phyloP scores from a whole-genome alignment of 1,284 basidiomycete genomes.

The Irpex sp. region DNA sequence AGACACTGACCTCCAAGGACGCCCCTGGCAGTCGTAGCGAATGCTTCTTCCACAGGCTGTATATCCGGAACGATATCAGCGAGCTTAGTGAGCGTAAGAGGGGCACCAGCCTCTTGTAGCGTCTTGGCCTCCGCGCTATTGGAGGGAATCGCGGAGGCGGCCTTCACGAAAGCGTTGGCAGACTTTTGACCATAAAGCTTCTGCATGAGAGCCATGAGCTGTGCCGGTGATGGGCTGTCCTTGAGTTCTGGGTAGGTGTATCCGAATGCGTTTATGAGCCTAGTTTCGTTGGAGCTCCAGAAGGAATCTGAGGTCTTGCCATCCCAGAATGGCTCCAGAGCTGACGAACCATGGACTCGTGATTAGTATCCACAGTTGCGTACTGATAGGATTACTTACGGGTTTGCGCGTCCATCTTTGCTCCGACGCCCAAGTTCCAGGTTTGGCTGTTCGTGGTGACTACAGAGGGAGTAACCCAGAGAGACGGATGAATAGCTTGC shows the following conservation, averaged over 20 bases:
- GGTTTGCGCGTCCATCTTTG: background rate
- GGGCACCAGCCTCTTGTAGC: background rate
- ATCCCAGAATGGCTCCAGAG: constrained; percentile 30
- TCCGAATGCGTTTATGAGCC: constrained; percentile 23
- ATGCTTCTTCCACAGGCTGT: background rate
- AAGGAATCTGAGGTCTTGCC: constrained; percentile 20
- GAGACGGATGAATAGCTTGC: background rate
- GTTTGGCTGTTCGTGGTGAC: background rate
- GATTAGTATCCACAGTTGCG: background rate
- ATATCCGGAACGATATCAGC: background rate
- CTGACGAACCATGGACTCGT: constrained; percentile 13
- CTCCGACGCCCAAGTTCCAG: background rate
- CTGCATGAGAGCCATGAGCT: constrained; percentile 32
- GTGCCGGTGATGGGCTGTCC: constrained; percentile 26
- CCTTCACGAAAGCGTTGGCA: background rate
- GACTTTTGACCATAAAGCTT: constrained; percentile 19
- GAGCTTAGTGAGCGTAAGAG: background rate
- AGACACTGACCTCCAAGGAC: background rate
- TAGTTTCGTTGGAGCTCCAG: constrained; percentile 28
- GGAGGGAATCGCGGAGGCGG: background rate
- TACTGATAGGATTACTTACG: background rate
- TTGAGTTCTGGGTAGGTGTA: constrained; percentile 47
- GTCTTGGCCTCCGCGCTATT: background rate
- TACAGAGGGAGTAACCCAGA: background rate
- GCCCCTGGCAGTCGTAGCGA: background rate